Conservation (phyloP, 2,329 filamentous ascomycete species). For the Aspergillus texensis region DNA sequence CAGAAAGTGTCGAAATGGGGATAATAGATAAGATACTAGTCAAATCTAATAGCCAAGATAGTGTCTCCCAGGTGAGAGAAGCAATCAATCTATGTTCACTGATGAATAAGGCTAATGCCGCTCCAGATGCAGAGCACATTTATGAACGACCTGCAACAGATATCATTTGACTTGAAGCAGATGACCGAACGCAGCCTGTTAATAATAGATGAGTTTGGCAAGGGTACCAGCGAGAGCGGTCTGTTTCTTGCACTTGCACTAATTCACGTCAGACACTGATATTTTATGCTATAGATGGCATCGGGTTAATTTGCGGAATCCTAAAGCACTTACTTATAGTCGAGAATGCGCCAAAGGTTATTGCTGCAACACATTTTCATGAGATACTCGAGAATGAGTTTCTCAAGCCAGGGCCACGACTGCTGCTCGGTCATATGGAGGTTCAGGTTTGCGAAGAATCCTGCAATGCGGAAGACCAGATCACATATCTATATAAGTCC, state of each 20-base stretch:
- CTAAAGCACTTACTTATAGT: constrained; percentile 59
- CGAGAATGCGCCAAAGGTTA: constrained; percentile 58
- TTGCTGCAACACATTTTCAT: constrained; percentile 67
- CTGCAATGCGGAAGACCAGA: constrained; percentile 52
- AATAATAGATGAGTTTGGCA: constrained; percentile 90
- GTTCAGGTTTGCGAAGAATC: constrained; percentile 49
- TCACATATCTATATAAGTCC: constrained; percentile 69
- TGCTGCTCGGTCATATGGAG: constrained; percentile 64
- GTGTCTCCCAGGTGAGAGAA: constrained; percentile 57
- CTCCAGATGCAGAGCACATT: constrained; percentile 64
- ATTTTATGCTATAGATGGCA: constrained; percentile 54
- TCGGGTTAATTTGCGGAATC: constrained; percentile 64
- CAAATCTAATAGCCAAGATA: constrained; percentile 74
- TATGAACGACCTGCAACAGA: constrained; percentile 85
- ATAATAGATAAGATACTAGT: constrained; percentile 92
- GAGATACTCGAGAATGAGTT: constrained; percentile 58
- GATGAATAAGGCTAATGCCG: background rate
- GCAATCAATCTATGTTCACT: background rate
- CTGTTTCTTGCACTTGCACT: constrained; percentile 5
- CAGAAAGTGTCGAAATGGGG: constrained; percentile 73
- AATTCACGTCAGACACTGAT: background rate
- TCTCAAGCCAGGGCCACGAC: constrained; percentile 46
- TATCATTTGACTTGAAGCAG: constrained; percentile 73
- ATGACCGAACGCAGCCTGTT: constrained; percentile 77
- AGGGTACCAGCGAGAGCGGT: constrained; percentile 65